These are phyloP conservation scores for Schrenkiella parvula DNA, from an alignment of 345 rosid species.

Conservation along the genomic window DNA sequence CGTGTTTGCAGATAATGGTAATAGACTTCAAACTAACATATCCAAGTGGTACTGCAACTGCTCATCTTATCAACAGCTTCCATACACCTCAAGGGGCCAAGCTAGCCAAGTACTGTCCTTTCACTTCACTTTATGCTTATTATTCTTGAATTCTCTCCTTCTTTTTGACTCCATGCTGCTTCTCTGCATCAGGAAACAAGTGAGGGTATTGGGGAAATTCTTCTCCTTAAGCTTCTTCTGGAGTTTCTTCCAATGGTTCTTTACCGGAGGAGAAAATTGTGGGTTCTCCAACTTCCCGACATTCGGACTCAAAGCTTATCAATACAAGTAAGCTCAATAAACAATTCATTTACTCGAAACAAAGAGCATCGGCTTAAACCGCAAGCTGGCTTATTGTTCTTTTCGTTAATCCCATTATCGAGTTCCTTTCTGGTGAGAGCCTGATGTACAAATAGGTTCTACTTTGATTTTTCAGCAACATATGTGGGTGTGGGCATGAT, in stretches of 20 bases:
- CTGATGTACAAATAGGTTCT: constrained; percentile 54
- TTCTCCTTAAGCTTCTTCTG: constrained; percentile 79
- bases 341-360: not conserved
- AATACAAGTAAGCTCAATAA: constrained; percentile 45
- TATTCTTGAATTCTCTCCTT: constrained; percentile 17
- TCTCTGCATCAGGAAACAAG: constrained; percentile 62
- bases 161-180: not conserved
- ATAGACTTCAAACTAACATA: constrained; percentile 68
- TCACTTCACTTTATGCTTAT: not conserved
- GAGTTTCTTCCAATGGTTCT: constrained; percentile 94
- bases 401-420: constrained; percentile 4
- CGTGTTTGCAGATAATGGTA: constrained; percentile 61
- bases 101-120: constrained; percentile 52
- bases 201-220: constrained; percentile 56
- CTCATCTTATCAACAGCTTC: constrained; percentile 77
- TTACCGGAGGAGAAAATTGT: constrained; percentile 53
- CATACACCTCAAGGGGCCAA: constrained; percentile 76
- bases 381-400: constrained; percentile 1
- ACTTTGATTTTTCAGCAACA: constrained; percentile 78
- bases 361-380: constrained; percentile 2
- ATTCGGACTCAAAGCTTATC: constrained; percentile 63
- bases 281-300: constrained; percentile 72
- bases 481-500: constrained; percentile 94
- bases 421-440: constrained; percentile 29
- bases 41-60: constrained; percentile 90